Conservation (phyloP, 345 rosid genomes). For the Barbarea vulgaris region DNA sequence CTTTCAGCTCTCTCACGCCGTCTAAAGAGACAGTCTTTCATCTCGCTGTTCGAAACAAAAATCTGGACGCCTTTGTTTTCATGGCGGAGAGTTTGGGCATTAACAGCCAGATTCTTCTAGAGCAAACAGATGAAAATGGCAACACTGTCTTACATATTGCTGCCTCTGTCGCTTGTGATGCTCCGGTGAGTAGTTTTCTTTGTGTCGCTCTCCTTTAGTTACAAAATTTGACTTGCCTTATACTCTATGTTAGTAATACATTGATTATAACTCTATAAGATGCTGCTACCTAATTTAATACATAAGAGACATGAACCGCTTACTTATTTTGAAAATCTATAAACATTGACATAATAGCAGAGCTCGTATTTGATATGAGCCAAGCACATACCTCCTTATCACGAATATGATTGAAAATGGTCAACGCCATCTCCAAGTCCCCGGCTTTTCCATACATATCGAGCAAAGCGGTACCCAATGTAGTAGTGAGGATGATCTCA, state of each 20-base stretch:
- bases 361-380: neutral
- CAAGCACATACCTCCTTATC: no score
- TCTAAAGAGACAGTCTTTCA: constrained; percentile 59
- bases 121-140: constrained; percentile 44
- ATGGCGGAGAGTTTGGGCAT: constrained; percentile 42
- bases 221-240: neutral
- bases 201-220: neutral
- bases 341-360: neutral
- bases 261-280: no score
- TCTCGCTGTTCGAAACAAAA: constrained; percentile 52
- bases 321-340: neutral
- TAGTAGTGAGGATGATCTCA: constrained; percentile 41
- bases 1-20: no score
- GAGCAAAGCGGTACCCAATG: constrained; percentile 58
- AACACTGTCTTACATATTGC: constrained; percentile 63
- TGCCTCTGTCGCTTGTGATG: constrained; percentile 40
- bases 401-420: no score
- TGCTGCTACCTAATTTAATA: no score
- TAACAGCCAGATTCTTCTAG: constrained; percentile 38
- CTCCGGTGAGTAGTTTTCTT: constrained; percentile 26
- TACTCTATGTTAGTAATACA: neutral
- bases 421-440: no score
- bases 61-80: constrained; percentile 48
- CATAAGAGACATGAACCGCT: no score
- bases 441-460: constrained; percentile 74